Conservation (phyloP, 225 moss, liverwort and hornwort genomes). For the Sphagnum contortum region DNA sequence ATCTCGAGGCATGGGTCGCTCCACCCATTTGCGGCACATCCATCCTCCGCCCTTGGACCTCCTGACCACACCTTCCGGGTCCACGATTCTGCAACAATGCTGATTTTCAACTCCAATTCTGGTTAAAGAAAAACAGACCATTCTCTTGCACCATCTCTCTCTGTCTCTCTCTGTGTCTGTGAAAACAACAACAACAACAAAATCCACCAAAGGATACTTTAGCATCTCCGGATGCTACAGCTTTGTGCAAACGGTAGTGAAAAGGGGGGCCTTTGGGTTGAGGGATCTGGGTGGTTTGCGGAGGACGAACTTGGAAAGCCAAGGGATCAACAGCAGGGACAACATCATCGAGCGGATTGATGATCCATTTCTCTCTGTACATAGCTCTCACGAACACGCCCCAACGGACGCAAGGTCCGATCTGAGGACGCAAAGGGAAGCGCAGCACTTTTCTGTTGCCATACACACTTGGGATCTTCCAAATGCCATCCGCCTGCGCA, state of each 20-base stretch:
- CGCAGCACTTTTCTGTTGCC: slow-evolving; percentile 27
- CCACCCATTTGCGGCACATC: slow-evolving; percentile 42
- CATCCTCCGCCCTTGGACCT: slow-evolving; percentile 46
- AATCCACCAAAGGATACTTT: slow-evolving; percentile 24
- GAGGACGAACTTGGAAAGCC: slow-evolving; percentile 16
- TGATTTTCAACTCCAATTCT: slow-evolving; percentile 4
- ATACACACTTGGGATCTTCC: slow-evolving; percentile 34
- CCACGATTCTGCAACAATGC: slow-evolving; percentile 37
- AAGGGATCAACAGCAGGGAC: slow-evolving; percentile 11
- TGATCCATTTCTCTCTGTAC: slow-evolving; percentile 14
- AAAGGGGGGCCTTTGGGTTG: slow-evolving; percentile 22
- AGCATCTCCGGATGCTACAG: slow-evolving; percentile 35
- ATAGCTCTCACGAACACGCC: slow-evolving; percentile 22
- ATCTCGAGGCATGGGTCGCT: slow-evolving; percentile 34
- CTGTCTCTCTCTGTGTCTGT: neutral
- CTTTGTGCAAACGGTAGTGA: slow-evolving; percentile 31
- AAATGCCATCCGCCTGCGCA: slow-evolving; percentile 26
- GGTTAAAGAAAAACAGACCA: neutral
- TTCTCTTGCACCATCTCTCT: neutral
- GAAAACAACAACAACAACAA: no score
- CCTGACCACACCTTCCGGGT: slow-evolving; percentile 33
- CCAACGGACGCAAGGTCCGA: slow-evolving; percentile 23
- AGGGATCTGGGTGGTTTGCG: slow-evolving; percentile 19
- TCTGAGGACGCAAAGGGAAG: slow-evolving; percentile 34
- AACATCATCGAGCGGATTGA: slow-evolving; percentile 6